These are phyloP conservation scores for Lactarius pseudohatsudake DNA, from an alignment of 768 basidiomycete species.

Conservation along the genomic window DNA sequence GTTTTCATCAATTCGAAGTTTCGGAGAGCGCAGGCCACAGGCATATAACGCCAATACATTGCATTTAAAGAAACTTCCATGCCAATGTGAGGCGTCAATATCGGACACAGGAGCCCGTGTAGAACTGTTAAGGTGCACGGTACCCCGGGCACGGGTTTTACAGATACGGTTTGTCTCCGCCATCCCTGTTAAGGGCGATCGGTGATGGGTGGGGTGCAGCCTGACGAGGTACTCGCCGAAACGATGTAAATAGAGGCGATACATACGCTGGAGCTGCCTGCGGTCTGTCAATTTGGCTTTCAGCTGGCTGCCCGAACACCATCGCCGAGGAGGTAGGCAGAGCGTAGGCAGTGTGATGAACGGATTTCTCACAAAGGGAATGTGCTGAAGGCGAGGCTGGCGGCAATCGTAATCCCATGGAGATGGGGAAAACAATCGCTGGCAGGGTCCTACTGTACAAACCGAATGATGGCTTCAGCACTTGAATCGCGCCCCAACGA, in stretches of 20 bases:
- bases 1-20: constrained; percentile 4
- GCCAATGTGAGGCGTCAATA: constrained; percentile 7
- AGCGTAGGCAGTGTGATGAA: constrained; percentile 7
- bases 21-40: background rate
- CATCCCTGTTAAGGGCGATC: constrained; percentile 4
- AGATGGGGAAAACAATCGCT: constrained; percentile 6
- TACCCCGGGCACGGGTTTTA: background rate
- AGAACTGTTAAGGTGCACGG: background rate
- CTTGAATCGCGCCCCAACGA: background rate
- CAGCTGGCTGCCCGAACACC: background rate
- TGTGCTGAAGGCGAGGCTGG: constrained; percentile 7
- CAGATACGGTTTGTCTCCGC: constrained; percentile 13
- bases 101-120: constrained; percentile 11
- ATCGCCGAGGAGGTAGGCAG: background rate
- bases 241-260: background rate
- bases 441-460: background rate
- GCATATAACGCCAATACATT: constrained; percentile 4
- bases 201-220: background rate
- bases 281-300: constrained; percentile 5
- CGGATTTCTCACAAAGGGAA: background rate
- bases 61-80: constrained; percentile 4
- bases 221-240: constrained; percentile 3
- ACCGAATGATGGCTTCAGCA: constrained; percentile 1
- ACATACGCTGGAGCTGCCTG: background rate
- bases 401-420: constrained; percentile 13